phyloP scores from a whole-genome alignment of 352 stramenopile genomes.

The Globisporangium abappressorium region DNA sequence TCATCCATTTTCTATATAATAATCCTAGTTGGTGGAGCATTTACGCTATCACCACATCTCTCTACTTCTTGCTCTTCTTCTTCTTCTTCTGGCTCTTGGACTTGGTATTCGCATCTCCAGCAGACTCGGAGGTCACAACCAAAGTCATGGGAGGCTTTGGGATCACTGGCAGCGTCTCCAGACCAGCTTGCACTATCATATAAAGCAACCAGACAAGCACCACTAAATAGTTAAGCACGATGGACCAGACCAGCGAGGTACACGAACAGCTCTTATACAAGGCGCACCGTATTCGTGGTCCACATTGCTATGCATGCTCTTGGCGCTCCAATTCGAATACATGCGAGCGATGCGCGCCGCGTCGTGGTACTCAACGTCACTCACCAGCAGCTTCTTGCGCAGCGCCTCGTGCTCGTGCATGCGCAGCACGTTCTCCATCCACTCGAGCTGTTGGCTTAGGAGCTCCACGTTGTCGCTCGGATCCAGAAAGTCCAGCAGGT shows the following conservation, averaged over 20 bases:
- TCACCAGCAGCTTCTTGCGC: conserved; percentile 53
- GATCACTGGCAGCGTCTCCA: conserved; percentile 32
- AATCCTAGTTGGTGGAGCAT: background rate
- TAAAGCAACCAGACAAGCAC: background rate
- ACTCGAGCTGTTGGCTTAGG: conserved; percentile 46
- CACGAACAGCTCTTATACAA: conserved; percentile 4
- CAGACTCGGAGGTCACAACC: background rate
- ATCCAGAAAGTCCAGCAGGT: conserved; percentile 29
- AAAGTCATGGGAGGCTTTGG: conserved; percentile 7
- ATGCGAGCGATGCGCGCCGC: conserved; percentile 28
- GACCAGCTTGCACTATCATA: conserved; percentile 34
- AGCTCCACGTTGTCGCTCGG: conserved; percentile 6
- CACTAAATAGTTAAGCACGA: background rate
- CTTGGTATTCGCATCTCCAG: conserved; percentile 5
- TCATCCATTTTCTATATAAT: conserved; percentile 8
- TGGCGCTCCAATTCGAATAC: conserved; percentile 43
- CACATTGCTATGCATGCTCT: conserved; percentile 36
- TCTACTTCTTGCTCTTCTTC: conserved; percentile 36
- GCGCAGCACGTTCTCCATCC: conserved; percentile 66
- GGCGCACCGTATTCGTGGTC: conserved; percentile 47
- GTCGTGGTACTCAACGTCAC: conserved; percentile 55
- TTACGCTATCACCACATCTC: background rate
- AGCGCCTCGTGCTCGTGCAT: conserved; percentile 69
- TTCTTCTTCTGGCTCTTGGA: conserved; percentile 45
- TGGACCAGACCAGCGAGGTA: background rate